Evolutionary conservation across 192 early-diverging fungal genomes (phyloP).

Genomic region (Entomortierella chlamydospora): DNA sequence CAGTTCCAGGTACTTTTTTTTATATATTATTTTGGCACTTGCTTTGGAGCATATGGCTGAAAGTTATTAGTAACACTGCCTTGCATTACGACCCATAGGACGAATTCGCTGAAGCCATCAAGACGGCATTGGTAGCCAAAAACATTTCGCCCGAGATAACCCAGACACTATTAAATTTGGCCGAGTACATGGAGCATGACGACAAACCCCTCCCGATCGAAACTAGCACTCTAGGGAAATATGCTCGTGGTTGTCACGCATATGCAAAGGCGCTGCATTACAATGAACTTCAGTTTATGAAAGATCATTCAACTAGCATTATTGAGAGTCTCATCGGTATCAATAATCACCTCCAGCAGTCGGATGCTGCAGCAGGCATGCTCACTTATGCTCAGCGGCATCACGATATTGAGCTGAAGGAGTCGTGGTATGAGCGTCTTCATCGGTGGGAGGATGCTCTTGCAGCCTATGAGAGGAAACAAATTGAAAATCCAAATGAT

Average conservation of each 20-base stretch:
- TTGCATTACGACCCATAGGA: slow-evolving; percentile 46
- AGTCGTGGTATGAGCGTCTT: slow-evolving; percentile 93
- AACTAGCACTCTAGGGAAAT: slow-evolving; percentile 86
- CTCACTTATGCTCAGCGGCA: slow-evolving; percentile 88
- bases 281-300: slow-evolving; percentile 92
- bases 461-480: slow-evolving; percentile 80
- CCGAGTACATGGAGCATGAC: slow-evolving; percentile 99
- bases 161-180: slow-evolving; percentile 90
- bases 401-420: slow-evolving; percentile 84
- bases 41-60: background rate
- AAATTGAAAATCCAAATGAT: slow-evolving; percentile 77
- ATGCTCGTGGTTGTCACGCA: slow-evolving; percentile 92
- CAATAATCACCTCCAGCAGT: slow-evolving; percentile 94
- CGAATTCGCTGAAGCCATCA: slow-evolving; percentile 85
- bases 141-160: slow-evolving; percentile 92
- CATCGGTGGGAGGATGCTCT: slow-evolving; percentile 95
- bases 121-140: slow-evolving; percentile 80
- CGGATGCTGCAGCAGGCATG: slow-evolving; percentile 96
- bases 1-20: slow-evolving; percentile 71
- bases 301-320: slow-evolving; percentile 82
- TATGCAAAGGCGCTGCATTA: slow-evolving; percentile 98
- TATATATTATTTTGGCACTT: background rate
- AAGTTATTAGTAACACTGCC: background rate
- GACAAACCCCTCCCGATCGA: slow-evolving; percentile 95
- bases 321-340: slow-evolving; percentile 93